A percentile compares a stretch with the other conserved stretches of the same genome.
These are phyloP conservation scores for Fistulinella cinereoalba DNA, from an alignment of 1,284 basidiomycete species.

Conservation along the genomic window DNA sequence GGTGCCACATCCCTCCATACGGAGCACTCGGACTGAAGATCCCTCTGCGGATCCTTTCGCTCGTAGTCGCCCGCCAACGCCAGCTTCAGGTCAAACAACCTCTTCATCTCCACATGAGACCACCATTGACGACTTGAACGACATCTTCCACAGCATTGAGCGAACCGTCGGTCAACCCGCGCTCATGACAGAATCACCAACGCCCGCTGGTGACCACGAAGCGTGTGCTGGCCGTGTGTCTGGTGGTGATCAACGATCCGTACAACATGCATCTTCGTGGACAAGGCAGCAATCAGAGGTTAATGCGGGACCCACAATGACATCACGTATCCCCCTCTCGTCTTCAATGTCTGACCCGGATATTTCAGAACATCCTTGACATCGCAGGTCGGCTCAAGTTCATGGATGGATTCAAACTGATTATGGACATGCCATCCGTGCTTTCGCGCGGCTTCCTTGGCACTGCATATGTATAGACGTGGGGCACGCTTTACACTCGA, in stretches of 20 bases:
- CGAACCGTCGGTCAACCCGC: constrained; percentile 18
- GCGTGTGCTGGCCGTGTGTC: constrained; percentile 5
- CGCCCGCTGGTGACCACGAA: constrained; percentile 9
- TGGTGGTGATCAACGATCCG: constrained; percentile 13
- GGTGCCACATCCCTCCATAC: constrained; percentile 1
- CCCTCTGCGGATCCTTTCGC: constrained; percentile 7
- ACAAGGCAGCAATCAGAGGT: constrained; percentile 10
- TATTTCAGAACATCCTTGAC: constrained; percentile 27
- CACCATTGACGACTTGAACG: constrained; percentile 29
- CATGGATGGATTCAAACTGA: constrained; percentile 35
- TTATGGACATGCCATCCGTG: constrained; percentile 18
- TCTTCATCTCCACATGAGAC: constrained; percentile 28
- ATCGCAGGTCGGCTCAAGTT: constrained; percentile 36
- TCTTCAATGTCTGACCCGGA: constrained; percentile 28
- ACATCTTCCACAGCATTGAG: constrained; percentile 27
- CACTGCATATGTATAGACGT: constrained; percentile 17
- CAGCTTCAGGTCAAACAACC: constrained; percentile 37
- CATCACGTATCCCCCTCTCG: constrained; percentile 26
- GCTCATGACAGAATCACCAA: constrained; percentile 17
- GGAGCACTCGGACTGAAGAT: constrained; percentile 10
- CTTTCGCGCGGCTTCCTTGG: constrained; percentile 11
- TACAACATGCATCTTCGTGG: constrained; percentile 2
- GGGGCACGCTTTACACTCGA: constrained; percentile 17
- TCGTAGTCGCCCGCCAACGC: constrained; percentile 29
- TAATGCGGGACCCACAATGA: constrained; percentile 13